These are phyloP conservation scores for Fomitopsis pulvina DNA, from an alignment of 768 basidiomycete species.

Conservation along the genomic window DNA sequence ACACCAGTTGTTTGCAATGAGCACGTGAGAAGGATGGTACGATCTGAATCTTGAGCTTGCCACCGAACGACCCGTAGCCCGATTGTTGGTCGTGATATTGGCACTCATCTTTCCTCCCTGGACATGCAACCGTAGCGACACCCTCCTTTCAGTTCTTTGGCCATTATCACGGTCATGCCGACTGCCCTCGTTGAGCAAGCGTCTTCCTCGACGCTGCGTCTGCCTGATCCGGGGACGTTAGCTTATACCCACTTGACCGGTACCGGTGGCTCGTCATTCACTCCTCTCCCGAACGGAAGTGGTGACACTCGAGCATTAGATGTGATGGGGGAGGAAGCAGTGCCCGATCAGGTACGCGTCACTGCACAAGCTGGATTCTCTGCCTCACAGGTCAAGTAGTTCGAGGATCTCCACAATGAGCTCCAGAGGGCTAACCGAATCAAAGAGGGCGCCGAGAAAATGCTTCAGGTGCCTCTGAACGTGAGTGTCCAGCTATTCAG, in stretches of 20 bases:
- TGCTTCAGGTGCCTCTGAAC: constrained; percentile 61
- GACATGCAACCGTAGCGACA: background rate
- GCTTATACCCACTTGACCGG: background rate
- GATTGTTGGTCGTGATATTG: too few species aligned
- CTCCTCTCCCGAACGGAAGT: background rate
- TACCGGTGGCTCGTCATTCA: background rate
- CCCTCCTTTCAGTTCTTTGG: background rate
- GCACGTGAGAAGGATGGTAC: too few species aligned
- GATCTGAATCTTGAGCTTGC: too few species aligned
- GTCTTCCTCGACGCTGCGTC: background rate
- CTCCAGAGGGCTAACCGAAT: constrained; percentile 75
- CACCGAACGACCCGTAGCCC: too few species aligned
- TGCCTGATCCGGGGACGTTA: background rate
- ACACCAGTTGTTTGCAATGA: too few species aligned
- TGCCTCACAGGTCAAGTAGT: constrained; percentile 21
- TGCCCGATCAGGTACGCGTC: background rate
- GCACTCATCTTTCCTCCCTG: background rate
- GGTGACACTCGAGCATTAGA: background rate
- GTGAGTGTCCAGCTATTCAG: constrained; percentile 27
- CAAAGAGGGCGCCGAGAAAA: constrained; percentile 88
- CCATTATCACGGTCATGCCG: background rate
- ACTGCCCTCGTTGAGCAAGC: background rate
- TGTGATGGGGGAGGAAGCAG: background rate
- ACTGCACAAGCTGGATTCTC: background rate
- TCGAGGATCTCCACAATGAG: constrained; percentile 60